Percentiles rank a stretch among this genome's conserved stretches.
phyloP scores from a whole-genome alignment of 2,329 filamentous ascomycete genomes.

The Fusarium burgessii region DNA sequence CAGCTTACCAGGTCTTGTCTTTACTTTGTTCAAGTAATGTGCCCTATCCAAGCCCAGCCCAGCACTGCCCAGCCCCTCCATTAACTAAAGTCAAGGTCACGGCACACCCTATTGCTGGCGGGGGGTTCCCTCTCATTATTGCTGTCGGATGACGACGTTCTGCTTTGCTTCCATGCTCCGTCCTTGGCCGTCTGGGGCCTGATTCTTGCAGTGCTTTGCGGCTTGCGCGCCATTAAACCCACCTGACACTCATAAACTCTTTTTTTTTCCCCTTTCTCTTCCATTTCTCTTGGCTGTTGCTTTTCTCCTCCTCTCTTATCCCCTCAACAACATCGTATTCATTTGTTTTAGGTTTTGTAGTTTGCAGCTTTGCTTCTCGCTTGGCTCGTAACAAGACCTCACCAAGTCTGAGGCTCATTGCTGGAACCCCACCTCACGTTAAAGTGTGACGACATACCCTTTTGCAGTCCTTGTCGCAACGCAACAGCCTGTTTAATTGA shows the following conservation, averaged over 20 bases:
- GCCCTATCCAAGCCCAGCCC: constrained; percentile 10
- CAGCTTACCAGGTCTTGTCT: constrained; percentile 16
- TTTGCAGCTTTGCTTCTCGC: constrained; percentile 22
- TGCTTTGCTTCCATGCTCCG: constrained; percentile 37
- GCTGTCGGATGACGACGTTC: constrained; percentile 49
- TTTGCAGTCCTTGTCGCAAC: constrained; percentile 17
- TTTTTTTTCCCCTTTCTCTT: constrained; percentile 26
- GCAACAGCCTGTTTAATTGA: constrained; percentile 30
- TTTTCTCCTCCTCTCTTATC: constrained; percentile 13
- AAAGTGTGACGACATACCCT: constrained; percentile 34
- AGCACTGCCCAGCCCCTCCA: constrained; percentile 40
- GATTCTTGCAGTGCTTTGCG: constrained; percentile 42
- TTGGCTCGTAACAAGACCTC: constrained; percentile 22
- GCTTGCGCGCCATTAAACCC: constrained; percentile 45
- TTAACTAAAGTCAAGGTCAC: constrained; percentile 37
- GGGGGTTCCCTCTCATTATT: constrained; percentile 44
- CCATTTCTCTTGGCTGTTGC: constrained; percentile 27
- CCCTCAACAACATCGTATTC: constrained; percentile 34
- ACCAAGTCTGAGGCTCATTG: constrained; percentile 34
- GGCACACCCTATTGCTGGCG: constrained; percentile 45
- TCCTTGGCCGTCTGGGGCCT: constrained; percentile 41
- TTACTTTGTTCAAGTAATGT: background rate
- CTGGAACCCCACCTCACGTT: constrained; percentile 29
- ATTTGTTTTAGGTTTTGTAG: constrained; percentile 15
- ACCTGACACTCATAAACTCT: constrained; percentile 44